Base-by-base conservation (phyloP, 2,329 filamentous ascomycete genomes). In the Rhynchosporium secalis region DNA sequence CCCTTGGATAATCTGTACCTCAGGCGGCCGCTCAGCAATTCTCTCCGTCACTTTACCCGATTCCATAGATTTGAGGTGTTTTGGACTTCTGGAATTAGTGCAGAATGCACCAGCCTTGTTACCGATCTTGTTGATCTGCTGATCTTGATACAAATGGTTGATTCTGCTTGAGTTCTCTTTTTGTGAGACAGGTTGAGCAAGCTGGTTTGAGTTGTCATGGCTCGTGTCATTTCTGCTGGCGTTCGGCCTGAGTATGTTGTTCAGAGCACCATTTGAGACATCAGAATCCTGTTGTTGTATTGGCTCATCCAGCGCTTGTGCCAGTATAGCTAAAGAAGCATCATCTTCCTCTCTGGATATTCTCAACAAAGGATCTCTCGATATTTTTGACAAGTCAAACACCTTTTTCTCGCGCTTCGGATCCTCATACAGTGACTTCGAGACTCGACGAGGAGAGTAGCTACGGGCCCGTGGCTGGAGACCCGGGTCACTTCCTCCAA, bases 331-430 rank as follows among this genome's bases (percentile, higher is more conserved):
- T 47, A 73, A 65, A 28, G 71, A 73, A 15, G 68, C 65, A 7
- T 65, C 45, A 56, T 73, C 70, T 40, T 73, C 67, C 36, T 70
- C 66, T 20, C 64, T 63, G 36, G 70, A 71, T 26, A 72, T 59
- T 45, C 56, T 65, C 7, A 45, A 55, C 12, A 71, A 56, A 20
- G 69, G 70, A 59, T 71, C 66, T 62, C 59, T 66, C 1, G 36
- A 28, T 26, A 48, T 8, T 46, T 59, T 62, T 60, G 56, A 43
- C 20, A 48, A 20, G n/a, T 52, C 52, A 26, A 62, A 28, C 9
- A 65, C 48, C 7, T 60, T 62, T 3, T 20, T 49, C 7, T 54
- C 64, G 6, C 54, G 58, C 41, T 45, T 58, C 6, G 60, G 55
- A 62, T 65, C 58, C 33, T 56, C 65, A 46, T 65, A 60, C 6